Evolutionary conservation across 164 flowering plant genomes (phyloP).

Genomic region (Aristolochia californica): DNA sequence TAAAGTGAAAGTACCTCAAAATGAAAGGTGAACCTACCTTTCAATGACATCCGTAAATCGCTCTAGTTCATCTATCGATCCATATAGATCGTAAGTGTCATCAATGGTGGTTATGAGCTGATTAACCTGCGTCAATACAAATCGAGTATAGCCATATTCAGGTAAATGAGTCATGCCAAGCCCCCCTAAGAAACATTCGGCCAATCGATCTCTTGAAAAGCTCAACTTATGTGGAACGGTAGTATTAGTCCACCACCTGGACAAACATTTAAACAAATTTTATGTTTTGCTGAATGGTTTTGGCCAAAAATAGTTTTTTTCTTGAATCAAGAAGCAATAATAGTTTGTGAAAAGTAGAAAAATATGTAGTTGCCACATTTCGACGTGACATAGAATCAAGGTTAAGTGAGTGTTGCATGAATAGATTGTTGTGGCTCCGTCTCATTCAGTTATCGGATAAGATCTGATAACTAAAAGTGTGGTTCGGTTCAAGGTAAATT

Average conservation of each 20-base stretch:
- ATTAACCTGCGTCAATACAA: neutral
- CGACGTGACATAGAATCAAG: too few relatives aligned
- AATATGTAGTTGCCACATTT: too few relatives aligned
- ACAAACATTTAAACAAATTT: neutral
- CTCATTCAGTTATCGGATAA: too few relatives aligned
- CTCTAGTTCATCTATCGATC: conserved; percentile 3
- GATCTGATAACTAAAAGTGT: neutral
- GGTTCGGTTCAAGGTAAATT: too few relatives aligned
- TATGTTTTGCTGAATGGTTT: neutral
- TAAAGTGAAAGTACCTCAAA: neutral
- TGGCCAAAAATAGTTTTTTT: too few relatives aligned
- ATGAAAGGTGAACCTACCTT: neutral
- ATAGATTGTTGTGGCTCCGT: too few relatives aligned
- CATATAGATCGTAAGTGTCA: conserved; percentile 4
- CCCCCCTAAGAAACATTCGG: conserved; percentile 3
- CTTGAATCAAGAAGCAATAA: too few relatives aligned
- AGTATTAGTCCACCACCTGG: conserved; percentile 42
- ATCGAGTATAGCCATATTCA: neutral
- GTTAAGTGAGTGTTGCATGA: too few relatives aligned
- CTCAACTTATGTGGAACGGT: conserved; percentile 14
- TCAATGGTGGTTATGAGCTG: conserved; percentile 2
- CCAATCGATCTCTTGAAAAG: conserved; percentile 13
- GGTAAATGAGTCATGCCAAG: neutral
- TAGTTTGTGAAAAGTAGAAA: too few relatives aligned
- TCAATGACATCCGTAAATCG: conserved; percentile 2